Percentiles rank a stretch among this genome's conserved stretches.
These are phyloP conservation scores for Heliamphora exappendiculata DNA, from an alignment of 148 eudicot genomes.

Conservation along the genomic window DNA sequence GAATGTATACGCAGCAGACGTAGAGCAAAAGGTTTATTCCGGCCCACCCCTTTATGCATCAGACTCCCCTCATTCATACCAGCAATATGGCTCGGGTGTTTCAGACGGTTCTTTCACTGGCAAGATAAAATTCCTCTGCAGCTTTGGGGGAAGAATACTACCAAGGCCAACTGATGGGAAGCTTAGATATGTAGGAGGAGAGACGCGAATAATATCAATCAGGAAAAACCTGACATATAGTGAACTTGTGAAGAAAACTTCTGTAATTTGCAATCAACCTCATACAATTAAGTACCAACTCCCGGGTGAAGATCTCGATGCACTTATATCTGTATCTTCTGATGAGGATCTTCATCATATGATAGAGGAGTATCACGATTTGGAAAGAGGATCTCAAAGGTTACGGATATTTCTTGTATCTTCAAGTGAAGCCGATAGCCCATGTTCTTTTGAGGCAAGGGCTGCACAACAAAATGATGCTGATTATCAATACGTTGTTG, in stretches of 20 bases:
- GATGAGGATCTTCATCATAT: constrained; percentile 86
- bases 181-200: constrained; percentile 93
- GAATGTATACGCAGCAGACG: constrained; percentile 26
- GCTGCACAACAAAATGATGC: constrained; percentile 43
- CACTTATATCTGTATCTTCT: constrained; percentile 82
- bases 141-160: constrained; percentile 88
- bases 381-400: constrained; percentile 62
- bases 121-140: constrained; percentile 80
- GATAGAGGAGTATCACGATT: constrained; percentile 87
- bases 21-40: constrained; percentile 25
- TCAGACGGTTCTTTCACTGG: constrained; percentile 38
- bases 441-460: constrained; percentile 32
- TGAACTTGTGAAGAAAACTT: constrained; percentile 66
- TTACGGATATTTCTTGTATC: constrained; percentile 68
- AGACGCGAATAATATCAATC: constrained; percentile 72
- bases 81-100: constrained; percentile 28
- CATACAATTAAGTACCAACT: constrained; percentile 83
- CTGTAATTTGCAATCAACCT: constrained; percentile 53
- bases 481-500: constrained; percentile 72
- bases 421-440: constrained; percentile 43
- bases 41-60: constrained; percentile 30
- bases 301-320: constrained; percentile 92
- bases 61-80: constrained; percentile 31
- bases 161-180: constrained; percentile 88
- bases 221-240: constrained; percentile 49